Base-by-base conservation (phyloP, 108 stramenopile species). In the Skeletonema potamos region DNA sequence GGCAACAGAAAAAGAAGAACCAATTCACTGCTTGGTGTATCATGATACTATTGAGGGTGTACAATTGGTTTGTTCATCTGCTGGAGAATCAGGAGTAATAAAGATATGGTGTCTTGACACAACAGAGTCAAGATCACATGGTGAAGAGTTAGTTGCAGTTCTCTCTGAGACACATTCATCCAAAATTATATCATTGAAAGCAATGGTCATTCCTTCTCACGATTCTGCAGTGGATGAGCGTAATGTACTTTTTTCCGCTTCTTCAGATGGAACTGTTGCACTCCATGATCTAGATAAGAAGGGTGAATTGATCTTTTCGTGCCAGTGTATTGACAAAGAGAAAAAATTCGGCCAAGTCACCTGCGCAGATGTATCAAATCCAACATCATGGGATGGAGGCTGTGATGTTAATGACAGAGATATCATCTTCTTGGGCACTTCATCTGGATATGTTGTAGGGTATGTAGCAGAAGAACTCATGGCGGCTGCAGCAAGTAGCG, bases 191-290 rank as follows among this genome's bases (percentile, higher is more conserved):
- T 54, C 75, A 22, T 57, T 87, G 48, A 69, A 81, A 33, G 54
- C 68, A 5, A 56, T 83, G 56, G 44, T 80, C 28, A 24, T 80
- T 24, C 65, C 36, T 30, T 73, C 72, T 51, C 44, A 54, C 20
- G 15, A 39, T 37, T 41, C 57, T 33, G 64, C 68, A 51, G 12
- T 26, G 12, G 64, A 48, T 6, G 81, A 85, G 17, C 62, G 33
- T 27, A 74, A 82, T 28, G 22, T 89, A 13, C 24, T 89, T n/a
- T 75, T 89, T 18, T 86, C 88, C 0, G 84, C 79, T 33, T 58
- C 77, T 27, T 27, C 37, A 17, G 88, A 86, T 65, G 88, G 88
- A 41, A 65, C 68, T 32, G 66, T 89, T 46, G 82, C 85, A 10
- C 54, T 86, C 17, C 86, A 85, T 85, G 72, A 89, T 75, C 48